A percentile compares a stretch with the other conserved stretches of the same genome.
Evolutionary conservation across 2,329 filamentous ascomycete species (phyloP).

Genomic region (Arthrocladium fulminans): DNA sequence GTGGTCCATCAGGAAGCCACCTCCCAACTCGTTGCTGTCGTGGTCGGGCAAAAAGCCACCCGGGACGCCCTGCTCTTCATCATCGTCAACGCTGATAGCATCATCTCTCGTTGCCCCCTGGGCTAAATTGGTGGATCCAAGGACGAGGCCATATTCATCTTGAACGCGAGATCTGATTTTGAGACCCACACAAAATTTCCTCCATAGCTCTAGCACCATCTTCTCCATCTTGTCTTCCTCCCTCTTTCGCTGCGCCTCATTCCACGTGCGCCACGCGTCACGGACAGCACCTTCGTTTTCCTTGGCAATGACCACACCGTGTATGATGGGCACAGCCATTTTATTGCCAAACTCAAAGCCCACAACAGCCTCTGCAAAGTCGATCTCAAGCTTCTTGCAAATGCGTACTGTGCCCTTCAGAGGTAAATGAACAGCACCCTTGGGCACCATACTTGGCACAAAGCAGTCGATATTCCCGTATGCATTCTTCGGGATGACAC

Average conservation of each 20-base stretch:
- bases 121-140: constrained; percentile 2
- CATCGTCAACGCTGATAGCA: constrained; percentile 21
- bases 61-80: constrained; percentile 19
- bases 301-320: constrained; percentile 77
- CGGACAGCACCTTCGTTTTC: constrained; percentile 68
- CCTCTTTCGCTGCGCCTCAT: constrained; percentile 63
- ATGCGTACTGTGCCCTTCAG: constrained; percentile 67
- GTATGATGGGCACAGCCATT: constrained; percentile 85
- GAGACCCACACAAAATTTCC: constrained; percentile 77
- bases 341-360: constrained; percentile 95
- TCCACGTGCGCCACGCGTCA: constrained; percentile 70
- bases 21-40: constrained; percentile 25
- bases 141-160: constrained; percentile 61
- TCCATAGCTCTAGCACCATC: constrained; percentile 66
- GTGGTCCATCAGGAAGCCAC: constrained; percentile 28
- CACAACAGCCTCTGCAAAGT: constrained; percentile 88
- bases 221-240: constrained; percentile 77
- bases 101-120: constrained; percentile 13
- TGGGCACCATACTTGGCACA: constrained; percentile 83
- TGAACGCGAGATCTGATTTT: constrained; percentile 69
- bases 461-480: constrained; percentile 97
- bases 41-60: constrained; percentile 10
- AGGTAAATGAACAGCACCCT: constrained; percentile 75
- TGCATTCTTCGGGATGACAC: constrained; percentile 82
- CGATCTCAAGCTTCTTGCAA: constrained; percentile 74